Percentiles rank a stretch among this genome's conserved stretches.
Evolutionary conservation across 192 early-diverging fungal species (phyloP).

Genomic region (Podila epicladia): DNA sequence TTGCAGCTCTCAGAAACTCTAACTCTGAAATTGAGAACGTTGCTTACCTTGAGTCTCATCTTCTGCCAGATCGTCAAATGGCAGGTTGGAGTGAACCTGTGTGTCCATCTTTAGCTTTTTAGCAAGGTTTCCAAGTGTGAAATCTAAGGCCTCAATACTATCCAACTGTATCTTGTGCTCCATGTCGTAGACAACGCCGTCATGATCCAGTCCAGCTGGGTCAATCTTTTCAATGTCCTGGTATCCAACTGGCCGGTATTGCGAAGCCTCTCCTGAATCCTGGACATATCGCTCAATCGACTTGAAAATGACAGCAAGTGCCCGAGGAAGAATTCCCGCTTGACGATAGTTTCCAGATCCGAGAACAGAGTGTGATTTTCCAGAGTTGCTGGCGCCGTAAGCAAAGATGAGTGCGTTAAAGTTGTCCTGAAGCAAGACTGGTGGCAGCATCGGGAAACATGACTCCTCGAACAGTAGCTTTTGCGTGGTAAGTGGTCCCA

Average conservation of each 20-base stretch:
- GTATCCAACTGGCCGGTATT: slow-evolving; percentile 26
- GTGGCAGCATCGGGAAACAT: slow-evolving; percentile 63
- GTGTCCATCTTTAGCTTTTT: slow-evolving; percentile 1
- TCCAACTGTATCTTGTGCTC: neutral
- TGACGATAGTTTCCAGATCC: slow-evolving; percentile 44
- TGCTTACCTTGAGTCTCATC: no score
- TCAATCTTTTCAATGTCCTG: slow-evolving; percentile 36
- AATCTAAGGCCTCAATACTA: slow-evolving; percentile 10
- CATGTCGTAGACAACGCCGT: neutral
- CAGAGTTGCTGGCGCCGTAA: slow-evolving; percentile 77
- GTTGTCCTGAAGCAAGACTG: slow-evolving; percentile 61
- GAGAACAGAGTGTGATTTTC: slow-evolving; percentile 76
- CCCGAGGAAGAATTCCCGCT: slow-evolving; percentile 67
- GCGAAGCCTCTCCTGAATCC: slow-evolving; percentile 7
- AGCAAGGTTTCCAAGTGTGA: neutral
- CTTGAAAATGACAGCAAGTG: slow-evolving; percentile 66
- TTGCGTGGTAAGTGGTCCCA: slow-evolving; percentile 58
- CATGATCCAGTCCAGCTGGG: slow-evolving; percentile 6
- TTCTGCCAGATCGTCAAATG: no score
- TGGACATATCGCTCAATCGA: slow-evolving; percentile 39
- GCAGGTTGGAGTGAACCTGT: neutral
- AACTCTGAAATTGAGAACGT: neutral
- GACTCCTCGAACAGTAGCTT: slow-evolving; percentile 66
- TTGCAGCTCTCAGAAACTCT: neutral
- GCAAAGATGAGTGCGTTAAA: slow-evolving; percentile 72